A percentile compares a stretch with the other conserved stretches of the same genome.
Evolutionary conservation across 192 early-diverging fungal species (phyloP).

Genomic region (Oehlia diaphana): DNA sequence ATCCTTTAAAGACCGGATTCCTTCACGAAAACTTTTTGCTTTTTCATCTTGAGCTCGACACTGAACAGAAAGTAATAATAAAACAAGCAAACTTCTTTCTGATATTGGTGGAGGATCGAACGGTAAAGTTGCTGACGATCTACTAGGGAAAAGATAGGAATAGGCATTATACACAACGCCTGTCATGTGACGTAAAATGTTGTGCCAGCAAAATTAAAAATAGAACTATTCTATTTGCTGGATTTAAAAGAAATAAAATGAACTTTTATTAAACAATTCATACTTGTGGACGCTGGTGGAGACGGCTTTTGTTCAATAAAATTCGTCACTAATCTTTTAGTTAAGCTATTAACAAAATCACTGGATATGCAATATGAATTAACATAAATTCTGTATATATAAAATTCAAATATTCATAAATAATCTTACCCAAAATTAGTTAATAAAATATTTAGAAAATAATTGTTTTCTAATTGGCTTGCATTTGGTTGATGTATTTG

Average conservation of each 20-base stretch:
- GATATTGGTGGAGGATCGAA: conserved; percentile 56
- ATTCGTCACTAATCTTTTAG: conserved; percentile 45
- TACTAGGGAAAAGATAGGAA: conserved; percentile 62
- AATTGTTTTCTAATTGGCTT: conserved; percentile 47
- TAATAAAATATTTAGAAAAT: conserved; percentile 68
- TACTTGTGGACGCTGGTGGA: conserved; percentile 46
- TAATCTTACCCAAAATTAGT: conserved; percentile 53
- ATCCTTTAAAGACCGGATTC: conserved; percentile 44
- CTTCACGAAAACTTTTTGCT: conserved; percentile 43
- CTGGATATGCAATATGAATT: background rate
- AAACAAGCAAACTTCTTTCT: conserved; percentile 62
- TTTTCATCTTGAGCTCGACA: conserved; percentile 27
- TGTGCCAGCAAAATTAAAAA: conserved; percentile 16
- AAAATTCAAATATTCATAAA: background rate
- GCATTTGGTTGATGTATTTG: conserved; percentile 54
- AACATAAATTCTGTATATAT: background rate
- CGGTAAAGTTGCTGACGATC: conserved; percentile 38
- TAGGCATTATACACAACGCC: conserved; percentile 69
- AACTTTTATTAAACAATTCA: background rate
- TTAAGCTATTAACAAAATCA: conserved; percentile 7
- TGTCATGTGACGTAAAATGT: conserved; percentile 31
- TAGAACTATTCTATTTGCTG: conserved; percentile 17
- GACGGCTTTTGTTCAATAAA: conserved; percentile 50
- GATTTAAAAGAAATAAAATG: conserved; percentile 6
- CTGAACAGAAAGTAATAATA: conserved; percentile 54